Evolutionary conservation across 495 filamentous ascomycete genomes (phyloP), one percentile per base, ranked within the genome.

Genomic region (Aspergillus steynii): DNA sequence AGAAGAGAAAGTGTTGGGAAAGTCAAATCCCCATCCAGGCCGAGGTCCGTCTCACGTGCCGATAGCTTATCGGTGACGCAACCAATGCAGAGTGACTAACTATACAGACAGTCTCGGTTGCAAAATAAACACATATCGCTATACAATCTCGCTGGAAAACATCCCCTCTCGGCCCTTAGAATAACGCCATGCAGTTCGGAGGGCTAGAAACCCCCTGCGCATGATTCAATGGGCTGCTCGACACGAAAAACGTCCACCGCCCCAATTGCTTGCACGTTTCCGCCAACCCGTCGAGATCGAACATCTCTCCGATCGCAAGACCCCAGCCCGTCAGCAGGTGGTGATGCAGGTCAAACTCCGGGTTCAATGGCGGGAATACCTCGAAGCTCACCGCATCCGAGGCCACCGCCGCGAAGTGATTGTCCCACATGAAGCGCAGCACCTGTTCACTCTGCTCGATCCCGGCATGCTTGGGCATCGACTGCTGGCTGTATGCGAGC

Each of bases 171-270:
- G 4, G 14, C 20, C 37, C 29, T 65, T 72, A 79, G 31, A 80
- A 79, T 28, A 80, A 73, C 28, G 78, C 78, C 78, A 80, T 80
- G 59, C 77, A 77, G 58, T 80, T 80, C 27, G 78, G 77, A 46
- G 78, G 76, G 62, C 75, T 80, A 12, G 77, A 79, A 25, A 80
- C 78, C 0, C 78, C 78, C 28, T 66, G 52, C 14, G 64, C 59
- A 59, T 83, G 84, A 70, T 89, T 86, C 66, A 86, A 69, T 15
- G 86, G 86, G 55, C 75, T 82, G 65, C 85, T 88, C 8, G 86
- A 89, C 10, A 92, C 74, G 66, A 93, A 84, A 70, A 93, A 92
- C 29, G 80, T 86, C 83, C 89, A 92, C 54, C 85, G 79, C 8
- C 82, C 82, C 61, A 80, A 67, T 68, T 81, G 73, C 64, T 76